Base-by-base conservation (phyloP, 257 asterid genomes). In the Misopates orontium region DNA sequence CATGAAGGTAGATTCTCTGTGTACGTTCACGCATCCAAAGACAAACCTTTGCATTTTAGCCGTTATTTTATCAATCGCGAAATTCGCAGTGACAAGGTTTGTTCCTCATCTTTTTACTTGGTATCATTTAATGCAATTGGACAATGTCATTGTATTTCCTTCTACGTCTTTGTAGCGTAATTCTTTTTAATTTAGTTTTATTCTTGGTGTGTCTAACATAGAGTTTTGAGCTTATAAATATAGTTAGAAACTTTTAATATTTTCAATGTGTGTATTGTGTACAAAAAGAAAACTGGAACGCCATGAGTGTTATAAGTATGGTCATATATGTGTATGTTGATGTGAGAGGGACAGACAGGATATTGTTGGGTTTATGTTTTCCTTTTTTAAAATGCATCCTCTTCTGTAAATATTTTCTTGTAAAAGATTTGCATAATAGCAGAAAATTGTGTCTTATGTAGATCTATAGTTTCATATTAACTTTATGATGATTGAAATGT, bases 1-100 rank as follows among this genome's bases (percentile, higher is more conserved):
- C 85, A 94, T 75, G 99, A 94, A 91, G 96, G 95, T 42, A 90
- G 82, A 77, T 94, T 94, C 78, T 88, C 99, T 64, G 91, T 94
- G 53, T 91, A 94, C 57, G 99, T 94, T 69, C 99, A 94, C 68
- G 99, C 98, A 9, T 94, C 98, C 69, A 85, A 87, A 83, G 95
- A 85, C 67, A 87, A 76, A 77, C 99, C 96, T 47, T 77, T 94
- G 73, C 99, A 94, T 91, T 88, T 86, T 74, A 94, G 98, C 82
- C 98, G 99, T 64, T 90, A 85, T 81, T 94, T 94, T 76, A 32
- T 88, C 77, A 81, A 94, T 60, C 89, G 96, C 40, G 99, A 94
- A 80, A 85, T 94, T 64, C 98, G 85, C 44, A 91, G 99, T 74
- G 89, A 86, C 56, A 82, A 85, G 96, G 99, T 94, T 74, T 73